phyloP scores from a whole-genome alignment of 1,139 yeast genomes.

The Debaryomyces nepalensis region DNA sequence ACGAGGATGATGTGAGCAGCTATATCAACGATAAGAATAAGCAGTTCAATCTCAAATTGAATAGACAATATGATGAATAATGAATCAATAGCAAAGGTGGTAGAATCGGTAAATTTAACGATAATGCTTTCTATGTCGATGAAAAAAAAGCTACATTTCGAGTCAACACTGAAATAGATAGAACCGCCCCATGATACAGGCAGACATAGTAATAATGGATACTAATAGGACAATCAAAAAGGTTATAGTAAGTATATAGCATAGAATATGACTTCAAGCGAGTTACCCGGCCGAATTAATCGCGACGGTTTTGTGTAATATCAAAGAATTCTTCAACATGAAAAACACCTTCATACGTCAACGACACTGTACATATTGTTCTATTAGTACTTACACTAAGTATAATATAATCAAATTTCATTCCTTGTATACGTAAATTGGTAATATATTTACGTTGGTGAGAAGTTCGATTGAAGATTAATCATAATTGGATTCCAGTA shows the following conservation, averaged over 20 bases:
- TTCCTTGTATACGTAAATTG: constrained; percentile 7
- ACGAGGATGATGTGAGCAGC: constrained; percentile 40
- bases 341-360: constrained; percentile 7
- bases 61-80: constrained; percentile 51
- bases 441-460: constrained; percentile 7
- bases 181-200: too few species aligned
- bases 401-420: constrained; percentile 9
- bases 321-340: constrained; percentile 7
- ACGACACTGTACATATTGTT: background rate
- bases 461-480: constrained; percentile 10
- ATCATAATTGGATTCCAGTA: constrained; percentile 7
- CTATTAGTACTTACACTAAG: constrained; percentile 6
- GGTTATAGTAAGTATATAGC: too few species aligned
- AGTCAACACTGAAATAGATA: too few species aligned
- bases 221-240: too few species aligned
- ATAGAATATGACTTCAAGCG: too few species aligned
- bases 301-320: constrained; percentile 3
- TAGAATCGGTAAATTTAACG: too few species aligned
- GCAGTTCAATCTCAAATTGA: constrained; percentile 75
- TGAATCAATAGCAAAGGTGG: too few species aligned
- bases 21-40: constrained; percentile 76
- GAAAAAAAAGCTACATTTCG: background rate
- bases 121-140: too few species aligned
- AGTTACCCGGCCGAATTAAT: constrained; percentile 3
- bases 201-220: too few species aligned